phyloP scores from a whole-genome alignment of 2,329 filamentous ascomycete genomes.

The Fusarium bactridioides region DNA sequence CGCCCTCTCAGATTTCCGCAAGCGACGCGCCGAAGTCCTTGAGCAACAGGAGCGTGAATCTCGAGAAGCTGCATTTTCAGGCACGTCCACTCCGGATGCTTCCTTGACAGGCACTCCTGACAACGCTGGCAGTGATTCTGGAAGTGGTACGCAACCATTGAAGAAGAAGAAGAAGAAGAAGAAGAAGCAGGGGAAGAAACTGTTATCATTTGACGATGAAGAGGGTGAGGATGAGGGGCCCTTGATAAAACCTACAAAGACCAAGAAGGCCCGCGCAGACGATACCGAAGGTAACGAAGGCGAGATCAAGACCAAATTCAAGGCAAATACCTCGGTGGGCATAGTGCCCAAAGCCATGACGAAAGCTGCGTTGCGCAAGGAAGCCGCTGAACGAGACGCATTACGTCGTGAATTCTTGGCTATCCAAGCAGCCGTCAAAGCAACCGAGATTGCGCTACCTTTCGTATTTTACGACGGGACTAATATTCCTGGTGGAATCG shows the following conservation, averaged over 20 bases:
- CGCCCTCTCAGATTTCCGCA: constrained; percentile 91
- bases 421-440: constrained; percentile 86
- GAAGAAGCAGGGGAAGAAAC: constrained; percentile 55
- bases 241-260: constrained; percentile 43
- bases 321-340: constrained; percentile 67
- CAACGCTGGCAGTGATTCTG: constrained; percentile 49
- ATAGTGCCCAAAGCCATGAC: constrained; percentile 73
- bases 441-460: constrained; percentile 86
- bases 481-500: constrained; percentile 83
- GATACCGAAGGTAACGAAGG: constrained; percentile 41
- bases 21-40: constrained; percentile 91
- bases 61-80: constrained; percentile 64
- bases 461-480: constrained; percentile 98
- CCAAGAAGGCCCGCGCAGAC: constrained; percentile 49
- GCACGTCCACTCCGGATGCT: constrained; percentile 57
- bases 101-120: constrained; percentile 59
- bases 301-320: constrained; percentile 56
- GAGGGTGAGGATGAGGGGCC: constrained; percentile 65
- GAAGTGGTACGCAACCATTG: constrained; percentile 30
- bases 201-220: constrained; percentile 73
- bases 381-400: constrained; percentile 80
- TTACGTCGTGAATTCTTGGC: constrained; percentile 82
- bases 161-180: constrained; percentile 52
- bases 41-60: constrained; percentile 88
- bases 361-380: constrained; percentile 79